phyloP scores from a whole-genome alignment of 352 stramenopile species.

The Globisporangium acanthophoron region DNA sequence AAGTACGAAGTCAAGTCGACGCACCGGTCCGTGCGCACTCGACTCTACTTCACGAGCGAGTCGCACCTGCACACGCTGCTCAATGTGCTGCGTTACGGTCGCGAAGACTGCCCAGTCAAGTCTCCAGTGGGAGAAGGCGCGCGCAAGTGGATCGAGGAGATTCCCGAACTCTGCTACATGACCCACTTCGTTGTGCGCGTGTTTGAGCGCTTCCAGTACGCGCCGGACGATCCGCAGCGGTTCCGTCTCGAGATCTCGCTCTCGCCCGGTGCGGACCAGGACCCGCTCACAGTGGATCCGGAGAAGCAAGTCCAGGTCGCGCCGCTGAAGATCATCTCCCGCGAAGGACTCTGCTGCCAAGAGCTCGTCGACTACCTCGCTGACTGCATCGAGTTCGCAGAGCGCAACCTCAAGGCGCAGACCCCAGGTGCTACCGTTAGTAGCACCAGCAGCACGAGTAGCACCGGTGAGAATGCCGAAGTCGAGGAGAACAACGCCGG shows the following conservation, averaged over 20 bases:
- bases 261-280: slow-evolving; percentile 67
- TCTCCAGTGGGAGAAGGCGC: slow-evolving; percentile 64
- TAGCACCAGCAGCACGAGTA: slow-evolving; percentile 23
- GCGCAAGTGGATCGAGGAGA: slow-evolving; percentile 84
- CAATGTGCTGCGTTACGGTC: slow-evolving; percentile 94
- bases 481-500: slow-evolving; percentile 18
- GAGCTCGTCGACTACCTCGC: slow-evolving; percentile 83
- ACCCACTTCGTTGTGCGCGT: slow-evolving; percentile 99
- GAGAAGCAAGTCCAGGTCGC: slow-evolving; percentile 65
- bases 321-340: slow-evolving; percentile 79
- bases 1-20: slow-evolving; percentile 87
- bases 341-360: slow-evolving; percentile 75
- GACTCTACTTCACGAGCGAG: slow-evolving; percentile 99
- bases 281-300: slow-evolving; percentile 54
- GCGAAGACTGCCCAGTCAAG: slow-evolving; percentile 49
- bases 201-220: slow-evolving; percentile 92
- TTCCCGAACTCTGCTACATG: slow-evolving; percentile 98
- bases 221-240: slow-evolving; percentile 56
- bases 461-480: slow-evolving; percentile 12
- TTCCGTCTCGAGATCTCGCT: slow-evolving; percentile 87
- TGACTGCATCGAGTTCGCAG: slow-evolving; percentile 67
- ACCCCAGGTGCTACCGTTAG: slow-evolving; percentile 21
- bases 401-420: slow-evolving; percentile 48
- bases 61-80: slow-evolving; percentile 97
- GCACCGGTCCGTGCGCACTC: slow-evolving; percentile 94